A percentile compares a stretch with the other conserved stretches of the same genome.
phyloP scores from a whole-genome alignment of 768 basidiomycete species.

The Amanita molliuscula region DNA sequence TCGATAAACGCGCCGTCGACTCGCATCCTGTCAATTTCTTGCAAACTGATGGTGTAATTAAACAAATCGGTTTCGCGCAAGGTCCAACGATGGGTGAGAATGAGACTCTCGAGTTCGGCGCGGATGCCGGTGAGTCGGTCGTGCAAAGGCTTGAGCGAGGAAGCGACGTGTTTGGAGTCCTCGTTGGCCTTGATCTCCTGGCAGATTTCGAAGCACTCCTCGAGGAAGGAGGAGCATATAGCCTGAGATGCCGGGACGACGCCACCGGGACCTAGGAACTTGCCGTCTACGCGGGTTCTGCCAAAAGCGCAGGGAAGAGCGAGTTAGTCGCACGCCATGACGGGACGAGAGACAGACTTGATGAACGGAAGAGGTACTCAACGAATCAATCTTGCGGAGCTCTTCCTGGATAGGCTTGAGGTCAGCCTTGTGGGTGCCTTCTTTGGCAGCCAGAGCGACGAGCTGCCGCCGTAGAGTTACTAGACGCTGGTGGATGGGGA shows the following conservation, averaged over 20 bases:
- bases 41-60: constrained; percentile 87
- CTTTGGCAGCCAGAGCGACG: constrained; percentile 80
- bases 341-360: constrained; percentile 21
- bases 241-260: constrained; percentile 89
- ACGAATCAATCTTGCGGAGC: constrained; percentile 92
- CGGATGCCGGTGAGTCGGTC: constrained; percentile 85
- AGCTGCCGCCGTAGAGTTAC: constrained; percentile 84
- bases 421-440: constrained; percentile 75
- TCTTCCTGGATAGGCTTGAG: constrained; percentile 88
- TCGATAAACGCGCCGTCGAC: constrained; percentile 97
- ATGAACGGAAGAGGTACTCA: constrained; percentile 42
- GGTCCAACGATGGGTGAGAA: constrained; percentile 95
- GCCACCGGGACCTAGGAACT: constrained; percentile 87
- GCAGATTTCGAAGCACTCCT: constrained; percentile 92
- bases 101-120: constrained; percentile 81
- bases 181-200: constrained; percentile 95
- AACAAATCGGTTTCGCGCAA: constrained; percentile 88
- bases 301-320: background rate
- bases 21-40: constrained; percentile 96
- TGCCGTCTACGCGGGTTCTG: constrained; percentile 90
- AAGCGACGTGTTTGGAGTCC: constrained; percentile 79
- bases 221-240: constrained; percentile 81
- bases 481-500: constrained; percentile 83
- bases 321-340: constrained; percentile 9
- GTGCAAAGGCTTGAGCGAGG: constrained; percentile 83